These are phyloP conservation scores for Rhododendron molle DNA, from an alignment of 148 eudicot genomes.

Conservation along the genomic window DNA sequence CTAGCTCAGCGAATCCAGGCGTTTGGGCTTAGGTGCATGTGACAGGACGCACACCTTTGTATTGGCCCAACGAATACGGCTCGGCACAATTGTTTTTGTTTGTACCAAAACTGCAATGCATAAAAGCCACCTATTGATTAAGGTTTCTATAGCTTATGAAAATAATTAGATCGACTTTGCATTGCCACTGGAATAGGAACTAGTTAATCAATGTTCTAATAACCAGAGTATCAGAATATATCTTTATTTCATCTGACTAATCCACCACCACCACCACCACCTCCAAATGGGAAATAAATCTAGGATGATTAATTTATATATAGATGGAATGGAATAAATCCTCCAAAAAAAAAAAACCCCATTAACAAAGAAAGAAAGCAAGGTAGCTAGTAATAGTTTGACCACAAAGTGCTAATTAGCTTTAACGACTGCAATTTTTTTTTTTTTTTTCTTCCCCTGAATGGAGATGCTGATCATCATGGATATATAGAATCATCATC, in stretches of 20 bases:
- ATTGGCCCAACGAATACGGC: not conserved
- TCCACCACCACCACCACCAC: not conserved
- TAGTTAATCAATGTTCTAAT: not conserved
- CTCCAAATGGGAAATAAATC: not conserved
- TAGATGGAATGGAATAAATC: not conserved
- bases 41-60: too few relatives aligned
- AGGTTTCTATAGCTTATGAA: not conserved
- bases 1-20: too few relatives aligned
- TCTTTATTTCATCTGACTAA: not conserved
- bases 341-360: not conserved
- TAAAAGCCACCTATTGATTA: not conserved
- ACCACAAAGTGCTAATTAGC: not conserved
- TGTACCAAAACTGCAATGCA: too few relatives aligned
- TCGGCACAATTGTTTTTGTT: not conserved
- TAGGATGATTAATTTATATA: not conserved
- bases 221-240: not conserved
- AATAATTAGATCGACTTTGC: not conserved
- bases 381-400: not conserved
- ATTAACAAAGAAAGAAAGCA: not conserved
- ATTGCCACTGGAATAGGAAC: not conserved
- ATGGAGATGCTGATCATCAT: not conserved
- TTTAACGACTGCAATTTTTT: not conserved
- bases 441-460: not conserved
- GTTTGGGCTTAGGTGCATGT: too few relatives aligned
- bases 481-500: not conserved